Conservation (phyloP, 257 asterid genomes). For the Cruciata laevipes region DNA sequence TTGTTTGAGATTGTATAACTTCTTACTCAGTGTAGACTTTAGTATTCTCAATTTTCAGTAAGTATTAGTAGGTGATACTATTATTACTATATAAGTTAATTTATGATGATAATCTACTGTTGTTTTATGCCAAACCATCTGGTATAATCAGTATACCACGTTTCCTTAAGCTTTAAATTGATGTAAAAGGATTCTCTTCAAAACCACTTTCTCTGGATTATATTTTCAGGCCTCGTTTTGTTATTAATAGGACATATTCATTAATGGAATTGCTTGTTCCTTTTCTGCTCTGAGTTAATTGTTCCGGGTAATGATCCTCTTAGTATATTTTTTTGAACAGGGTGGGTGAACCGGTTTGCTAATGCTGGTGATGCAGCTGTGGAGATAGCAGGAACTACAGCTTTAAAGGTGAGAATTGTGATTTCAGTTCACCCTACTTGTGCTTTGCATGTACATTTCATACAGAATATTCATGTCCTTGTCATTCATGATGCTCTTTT, state of each 20-base stretch:
- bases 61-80: background rate
- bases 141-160: background rate
- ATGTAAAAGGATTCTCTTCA: background rate
- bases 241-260: background rate
- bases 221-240: background rate
- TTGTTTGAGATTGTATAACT: background rate
- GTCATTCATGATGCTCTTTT: too few relatives aligned
- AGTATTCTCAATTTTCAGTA: background rate
- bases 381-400: conserved; percentile 92
- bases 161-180: background rate
- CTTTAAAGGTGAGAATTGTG: conserved; percentile 45
- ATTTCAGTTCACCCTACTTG: background rate
- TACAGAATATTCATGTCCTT: background rate
- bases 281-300: background rate
- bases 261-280: background rate
- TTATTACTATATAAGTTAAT: background rate
- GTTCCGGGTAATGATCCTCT: conserved; percentile 8
- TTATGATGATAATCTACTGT: background rate
- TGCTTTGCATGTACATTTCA: background rate
- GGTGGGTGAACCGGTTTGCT: conserved; percentile 98
- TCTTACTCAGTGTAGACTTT: background rate
- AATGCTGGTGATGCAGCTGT: conserved; percentile 91
- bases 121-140: background rate
- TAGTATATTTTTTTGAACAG: conserved; percentile 32
- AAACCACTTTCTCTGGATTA: background rate